Percentiles rank a stretch among this genome's conserved stretches.
These are phyloP conservation scores for Metschnikowia lunata DNA, from an alignment of 805 yeast species.

Conservation along the genomic window DNA sequence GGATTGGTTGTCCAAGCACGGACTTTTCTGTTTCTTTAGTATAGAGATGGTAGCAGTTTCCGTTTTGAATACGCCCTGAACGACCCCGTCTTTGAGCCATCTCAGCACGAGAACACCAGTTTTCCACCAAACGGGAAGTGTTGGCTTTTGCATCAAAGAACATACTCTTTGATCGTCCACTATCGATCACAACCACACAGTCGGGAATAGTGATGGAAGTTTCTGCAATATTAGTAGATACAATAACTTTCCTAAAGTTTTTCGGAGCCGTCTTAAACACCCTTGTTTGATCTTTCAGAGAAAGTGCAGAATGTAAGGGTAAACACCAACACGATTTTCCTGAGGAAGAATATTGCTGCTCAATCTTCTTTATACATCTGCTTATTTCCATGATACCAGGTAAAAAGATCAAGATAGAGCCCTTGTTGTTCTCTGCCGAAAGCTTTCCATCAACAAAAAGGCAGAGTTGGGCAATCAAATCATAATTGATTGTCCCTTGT, in stretches of 20 bases:
- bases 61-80: slow-evolving; percentile 91
- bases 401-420: slow-evolving; percentile 78
- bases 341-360: slow-evolving; percentile 12
- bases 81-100: slow-evolving; percentile 91
- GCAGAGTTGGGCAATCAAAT: slow-evolving; percentile 58
- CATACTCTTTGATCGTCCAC: slow-evolving; percentile 79
- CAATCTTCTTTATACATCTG: slow-evolving; percentile 48
- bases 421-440: slow-evolving; percentile 38
- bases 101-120: slow-evolving; percentile 89
- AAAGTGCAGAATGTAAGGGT: slow-evolving; percentile 85
- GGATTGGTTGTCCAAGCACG: slow-evolving; percentile 74
- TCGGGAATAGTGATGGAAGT: slow-evolving; percentile 96
- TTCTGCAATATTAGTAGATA: slow-evolving; percentile 92
- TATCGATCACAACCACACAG: slow-evolving; percentile 85
- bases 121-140: slow-evolving; percentile 67
- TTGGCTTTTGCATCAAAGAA: slow-evolving; percentile 64
- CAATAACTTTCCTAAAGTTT: slow-evolving; percentile 71
- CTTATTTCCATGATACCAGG: slow-evolving; percentile 91
- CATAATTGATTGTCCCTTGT: slow-evolving; percentile 69
- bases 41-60: slow-evolving; percentile 76
- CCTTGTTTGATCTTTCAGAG: slow-evolving; percentile 74
- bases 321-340: slow-evolving; percentile 38
- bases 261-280: slow-evolving; percentile 59
- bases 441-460: slow-evolving; percentile 49
- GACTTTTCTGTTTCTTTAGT: slow-evolving; percentile 51